Conservation (phyloP, 2,329 filamentous ascomycete genomes). For the Ceratocystis destructans region DNA sequence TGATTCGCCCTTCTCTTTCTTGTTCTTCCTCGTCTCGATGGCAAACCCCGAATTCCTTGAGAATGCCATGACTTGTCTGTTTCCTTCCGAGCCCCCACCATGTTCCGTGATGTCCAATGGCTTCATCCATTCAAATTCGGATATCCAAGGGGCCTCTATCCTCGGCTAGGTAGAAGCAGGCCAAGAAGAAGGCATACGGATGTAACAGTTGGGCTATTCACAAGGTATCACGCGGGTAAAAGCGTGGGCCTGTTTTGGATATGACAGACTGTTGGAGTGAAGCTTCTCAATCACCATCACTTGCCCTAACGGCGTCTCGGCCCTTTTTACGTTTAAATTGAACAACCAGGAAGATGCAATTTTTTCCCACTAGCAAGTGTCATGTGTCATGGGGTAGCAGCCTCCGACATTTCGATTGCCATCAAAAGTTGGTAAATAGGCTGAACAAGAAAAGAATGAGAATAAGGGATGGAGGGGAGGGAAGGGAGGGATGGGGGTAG, state of each 20-base stretch:
- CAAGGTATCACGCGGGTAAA: background rate
- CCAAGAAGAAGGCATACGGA: background rate
- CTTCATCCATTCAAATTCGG: background rate
- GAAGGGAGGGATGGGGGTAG: background rate
- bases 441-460: background rate
- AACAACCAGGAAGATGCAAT: background rate
- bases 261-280: background rate
- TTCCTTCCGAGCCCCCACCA: background rate
- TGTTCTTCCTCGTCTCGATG: background rate
- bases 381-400: background rate
- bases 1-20: background rate
- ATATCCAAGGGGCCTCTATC: background rate
- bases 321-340: slow-evolving; percentile 5
- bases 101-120: background rate
- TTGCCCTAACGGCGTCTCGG: background rate
- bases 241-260: background rate
- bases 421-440: background rate
- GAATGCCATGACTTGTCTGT: background rate
- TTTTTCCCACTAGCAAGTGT: background rate
- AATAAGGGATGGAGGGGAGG: too few species aligned
- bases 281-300: background rate
- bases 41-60: background rate
- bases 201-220: background rate
- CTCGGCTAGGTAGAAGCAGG: background rate
- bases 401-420: background rate